phyloP scores from a whole-genome alignment of 1,139 yeast genomes.

The Saccharomycopsis phalli region DNA sequence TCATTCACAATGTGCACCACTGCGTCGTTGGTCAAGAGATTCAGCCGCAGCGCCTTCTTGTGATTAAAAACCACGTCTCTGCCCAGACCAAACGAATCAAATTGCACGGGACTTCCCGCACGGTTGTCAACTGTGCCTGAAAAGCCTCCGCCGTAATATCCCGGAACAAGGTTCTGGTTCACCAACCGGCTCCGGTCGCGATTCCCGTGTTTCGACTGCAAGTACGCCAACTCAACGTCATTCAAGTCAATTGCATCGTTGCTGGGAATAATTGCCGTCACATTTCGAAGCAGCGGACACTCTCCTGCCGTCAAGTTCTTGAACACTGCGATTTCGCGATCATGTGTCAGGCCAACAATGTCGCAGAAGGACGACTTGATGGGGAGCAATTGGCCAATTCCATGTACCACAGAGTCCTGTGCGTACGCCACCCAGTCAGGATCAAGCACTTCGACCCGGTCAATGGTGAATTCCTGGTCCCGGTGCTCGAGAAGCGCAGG shows the following conservation, averaged over 20 bases:
- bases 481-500: constrained; percentile 26
- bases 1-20: constrained; percentile 48
- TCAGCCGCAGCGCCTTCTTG: constrained; percentile 29
- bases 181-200: constrained; percentile 31
- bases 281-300: constrained; percentile 21
- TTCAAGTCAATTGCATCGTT: constrained; percentile 35
- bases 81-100: constrained; percentile 29
- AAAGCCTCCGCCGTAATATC: constrained; percentile 31
- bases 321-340: neutral
- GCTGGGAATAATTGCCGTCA: constrained; percentile 38
- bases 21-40: constrained; percentile 49
- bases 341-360: constrained; percentile 3
- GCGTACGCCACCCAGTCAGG: constrained; percentile 57
- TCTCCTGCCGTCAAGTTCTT: neutral
- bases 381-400: constrained; percentile 46
- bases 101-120: constrained; percentile 23
- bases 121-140: constrained; percentile 26
- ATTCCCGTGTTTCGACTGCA: constrained; percentile 31
- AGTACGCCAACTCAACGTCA: constrained; percentile 40
- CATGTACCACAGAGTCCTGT: constrained; percentile 68
- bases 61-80: constrained; percentile 26
- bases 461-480: constrained; percentile 28
- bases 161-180: constrained; percentile 30
- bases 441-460: constrained; percentile 48
- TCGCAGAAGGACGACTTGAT: constrained; percentile 18